These are phyloP conservation scores for Zygotorulaspora chibaensis DNA, from an alignment of 805 yeast genomes.

Conservation along the genomic window DNA sequence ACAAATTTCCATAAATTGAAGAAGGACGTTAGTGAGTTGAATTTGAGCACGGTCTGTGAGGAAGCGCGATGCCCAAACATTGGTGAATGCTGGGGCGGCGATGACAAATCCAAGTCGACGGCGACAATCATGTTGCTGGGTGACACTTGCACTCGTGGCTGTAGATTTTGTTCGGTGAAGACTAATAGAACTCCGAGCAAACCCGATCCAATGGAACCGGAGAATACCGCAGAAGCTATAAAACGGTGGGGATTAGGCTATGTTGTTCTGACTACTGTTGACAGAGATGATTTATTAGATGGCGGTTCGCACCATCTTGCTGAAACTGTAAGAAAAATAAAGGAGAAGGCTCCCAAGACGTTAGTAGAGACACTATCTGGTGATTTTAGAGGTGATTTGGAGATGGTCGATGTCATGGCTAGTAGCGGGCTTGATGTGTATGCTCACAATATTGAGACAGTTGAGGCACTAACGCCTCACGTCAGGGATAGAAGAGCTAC, in stretches of 20 bases:
- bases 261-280: slow-evolving; percentile 95
- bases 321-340: slow-evolving; percentile 79
- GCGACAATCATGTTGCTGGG: slow-evolving; percentile 98
- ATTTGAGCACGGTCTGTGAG: slow-evolving; percentile 93
- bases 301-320: slow-evolving; percentile 93
- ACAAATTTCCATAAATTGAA: slow-evolving; percentile 73
- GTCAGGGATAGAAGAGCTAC: slow-evolving; percentile 97
- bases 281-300: slow-evolving; percentile 88
- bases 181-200: slow-evolving; percentile 83
- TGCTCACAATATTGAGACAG: slow-evolving; percentile 96
- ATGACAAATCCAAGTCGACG: slow-evolving; percentile 64
- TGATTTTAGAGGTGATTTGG: slow-evolving; percentile 88
- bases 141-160: slow-evolving; percentile 99
- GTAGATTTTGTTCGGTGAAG: slow-evolving; percentile 95
- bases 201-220: slow-evolving; percentile 95
- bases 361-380: slow-evolving; percentile 92
- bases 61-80: slow-evolving; percentile 99
- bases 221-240: slow-evolving; percentile 95
- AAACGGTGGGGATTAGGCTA: slow-evolving; percentile 98
- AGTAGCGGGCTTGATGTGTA: slow-evolving; percentile 87
- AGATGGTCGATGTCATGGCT: slow-evolving; percentile 76
- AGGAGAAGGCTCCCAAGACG: slow-evolving; percentile 82
- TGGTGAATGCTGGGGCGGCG: slow-evolving; percentile 99
- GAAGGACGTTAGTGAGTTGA: slow-evolving; percentile 80
- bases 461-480: slow-evolving; percentile 88